These are phyloP conservation scores for Lepraria neglecta DNA, from an alignment of 495 filamentous ascomycete species.

Conservation along the genomic window DNA sequence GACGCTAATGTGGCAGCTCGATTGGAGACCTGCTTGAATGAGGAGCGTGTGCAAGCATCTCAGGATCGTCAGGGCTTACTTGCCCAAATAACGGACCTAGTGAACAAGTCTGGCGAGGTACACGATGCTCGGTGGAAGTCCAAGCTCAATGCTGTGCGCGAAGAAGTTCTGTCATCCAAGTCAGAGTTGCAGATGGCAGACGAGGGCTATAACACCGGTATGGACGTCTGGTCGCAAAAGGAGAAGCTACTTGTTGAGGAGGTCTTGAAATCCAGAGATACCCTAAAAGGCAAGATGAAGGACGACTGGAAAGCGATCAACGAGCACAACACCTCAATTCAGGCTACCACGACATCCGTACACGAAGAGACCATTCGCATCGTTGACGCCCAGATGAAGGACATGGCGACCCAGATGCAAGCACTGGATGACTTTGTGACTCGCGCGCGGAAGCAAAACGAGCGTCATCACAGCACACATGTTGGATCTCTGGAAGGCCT, in stretches of 20 bases:
- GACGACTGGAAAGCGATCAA: constrained; percentile 85
- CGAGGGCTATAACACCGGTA: constrained; percentile 57
- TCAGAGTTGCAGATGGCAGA: constrained; percentile 58
- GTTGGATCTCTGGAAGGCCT: constrained; percentile 54
- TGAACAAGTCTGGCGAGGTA: constrained; percentile 64
- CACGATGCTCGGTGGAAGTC: constrained; percentile 66
- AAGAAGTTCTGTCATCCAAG: constrained; percentile 55
- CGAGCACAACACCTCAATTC: constrained; percentile 71
- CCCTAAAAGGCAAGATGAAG: constrained; percentile 72
- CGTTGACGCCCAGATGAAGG: constrained; percentile 79
- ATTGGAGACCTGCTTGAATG: constrained; percentile 64
- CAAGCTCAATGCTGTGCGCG: constrained; percentile 54
- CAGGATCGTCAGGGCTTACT: constrained; percentile 67
- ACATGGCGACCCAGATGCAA: constrained; percentile 79
- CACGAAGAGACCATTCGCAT: constrained; percentile 88
- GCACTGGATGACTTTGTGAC: constrained; percentile 86
- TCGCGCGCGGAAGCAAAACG: constrained; percentile 75
- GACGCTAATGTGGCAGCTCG: constrained; percentile 58
- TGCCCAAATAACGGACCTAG: constrained; percentile 63
- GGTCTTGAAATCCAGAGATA: constrained; percentile 64
- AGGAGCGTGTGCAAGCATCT: constrained; percentile 69
- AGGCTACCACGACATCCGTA: constrained; percentile 73
- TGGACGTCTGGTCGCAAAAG: constrained; percentile 68
- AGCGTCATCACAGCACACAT: constrained; percentile 63
- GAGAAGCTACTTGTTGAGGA: constrained; percentile 64